A percentile compares a stretch with the other conserved stretches of the same genome.
phyloP scores from a whole-genome alignment of 139 green algal genomes.

The Helicosporidium sp. region DNA sequence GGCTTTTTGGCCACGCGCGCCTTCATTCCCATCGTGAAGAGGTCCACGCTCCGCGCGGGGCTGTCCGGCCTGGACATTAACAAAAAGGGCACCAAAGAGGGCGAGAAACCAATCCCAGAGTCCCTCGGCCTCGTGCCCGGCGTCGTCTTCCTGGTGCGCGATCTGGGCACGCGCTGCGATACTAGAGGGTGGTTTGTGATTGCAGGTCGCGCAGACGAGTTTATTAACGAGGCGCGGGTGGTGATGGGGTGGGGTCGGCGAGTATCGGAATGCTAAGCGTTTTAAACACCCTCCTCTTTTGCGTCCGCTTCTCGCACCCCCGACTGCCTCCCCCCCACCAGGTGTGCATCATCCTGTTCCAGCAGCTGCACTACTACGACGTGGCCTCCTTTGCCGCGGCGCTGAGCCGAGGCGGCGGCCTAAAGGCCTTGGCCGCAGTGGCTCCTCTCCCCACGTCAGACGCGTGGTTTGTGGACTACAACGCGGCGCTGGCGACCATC shows the following conservation, averaged over 20 bases:
- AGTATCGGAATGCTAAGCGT: too few relatives aligned
- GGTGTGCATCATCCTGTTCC: conserved; percentile 70
- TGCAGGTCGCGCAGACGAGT: too few relatives aligned
- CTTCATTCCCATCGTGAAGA: conserved; percentile 41
- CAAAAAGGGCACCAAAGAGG: conserved; percentile 53
- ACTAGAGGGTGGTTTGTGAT: too few relatives aligned
- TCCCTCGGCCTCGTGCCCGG: conserved; percentile 65
- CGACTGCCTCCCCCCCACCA: too few relatives aligned
- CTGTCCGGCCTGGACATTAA: conserved; percentile 78
- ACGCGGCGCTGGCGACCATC: conserved; percentile 83
- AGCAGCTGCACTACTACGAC: conserved; percentile 75
- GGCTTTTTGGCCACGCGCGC: conserved; percentile 42
- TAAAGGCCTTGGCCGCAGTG: background rate
- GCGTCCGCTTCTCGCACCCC: too few relatives aligned
- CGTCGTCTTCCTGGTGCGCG: conserved; percentile 72
- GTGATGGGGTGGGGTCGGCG: too few relatives aligned
- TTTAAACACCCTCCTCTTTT: too few relatives aligned
- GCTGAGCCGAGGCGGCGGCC: conserved; percentile 6
- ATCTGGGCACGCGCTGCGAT: too few relatives aligned
- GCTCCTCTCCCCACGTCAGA: conserved; percentile 6
- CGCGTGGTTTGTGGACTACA: conserved; percentile 93
- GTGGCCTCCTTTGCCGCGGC: conserved; percentile 27
- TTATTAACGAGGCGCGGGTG: too few relatives aligned
- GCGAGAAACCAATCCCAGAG: conserved; percentile 67
- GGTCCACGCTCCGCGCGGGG: conserved; percentile 16